These are phyloP conservation scores for Pleurotus cornucopiae DNA, from an alignment of 768 basidiomycete species.

Conservation along the genomic window DNA sequence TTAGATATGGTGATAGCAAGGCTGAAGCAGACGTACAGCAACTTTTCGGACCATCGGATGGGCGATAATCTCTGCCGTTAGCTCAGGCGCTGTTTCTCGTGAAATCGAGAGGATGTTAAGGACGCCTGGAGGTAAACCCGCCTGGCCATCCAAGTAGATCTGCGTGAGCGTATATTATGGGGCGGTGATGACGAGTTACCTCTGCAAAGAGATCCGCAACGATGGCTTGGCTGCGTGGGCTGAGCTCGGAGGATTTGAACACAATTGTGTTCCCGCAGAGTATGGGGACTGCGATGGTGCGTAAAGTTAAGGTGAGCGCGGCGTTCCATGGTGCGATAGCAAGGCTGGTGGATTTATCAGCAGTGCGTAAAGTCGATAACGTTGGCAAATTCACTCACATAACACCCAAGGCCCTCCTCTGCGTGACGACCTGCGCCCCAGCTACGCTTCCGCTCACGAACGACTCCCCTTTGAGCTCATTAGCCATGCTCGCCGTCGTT, in stretches of 20 bases:
- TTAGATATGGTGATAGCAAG: constrained; percentile 21
- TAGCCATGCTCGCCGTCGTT: constrained; percentile 28
- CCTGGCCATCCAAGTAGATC: constrained; percentile 15
- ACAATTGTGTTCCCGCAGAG: constrained; percentile 56
- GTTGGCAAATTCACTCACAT: constrained; percentile 30
- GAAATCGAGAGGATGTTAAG: constrained; percentile 52
- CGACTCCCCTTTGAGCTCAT: constrained; percentile 37
- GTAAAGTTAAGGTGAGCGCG: constrained; percentile 38
- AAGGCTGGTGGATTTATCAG: constrained; percentile 26
- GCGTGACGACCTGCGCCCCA: constrained; percentile 39
- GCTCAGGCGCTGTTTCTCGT: constrained; percentile 33
- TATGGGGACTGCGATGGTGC: constrained; percentile 41
- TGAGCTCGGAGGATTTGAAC: constrained; percentile 47
- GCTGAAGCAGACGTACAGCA: constrained; percentile 20
- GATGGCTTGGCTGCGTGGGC: constrained; percentile 42
- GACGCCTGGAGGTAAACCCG: constrained; percentile 58
- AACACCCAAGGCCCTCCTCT: constrained; percentile 47
- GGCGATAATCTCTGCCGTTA: constrained; percentile 39
- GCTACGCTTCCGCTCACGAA: constrained; percentile 36
- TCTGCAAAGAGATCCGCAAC: constrained; percentile 45
- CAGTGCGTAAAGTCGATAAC: no score
- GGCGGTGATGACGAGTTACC: no score
- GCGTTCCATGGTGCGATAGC: constrained; percentile 58
- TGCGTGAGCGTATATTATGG: no score
- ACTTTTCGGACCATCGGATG: constrained; percentile 49